Percentiles rank a stretch among this genome's conserved stretches.
These are phyloP conservation scores for Copromyces sp. DNA, from an alignment of 495 filamentous ascomycete species.

Conservation along the genomic window DNA sequence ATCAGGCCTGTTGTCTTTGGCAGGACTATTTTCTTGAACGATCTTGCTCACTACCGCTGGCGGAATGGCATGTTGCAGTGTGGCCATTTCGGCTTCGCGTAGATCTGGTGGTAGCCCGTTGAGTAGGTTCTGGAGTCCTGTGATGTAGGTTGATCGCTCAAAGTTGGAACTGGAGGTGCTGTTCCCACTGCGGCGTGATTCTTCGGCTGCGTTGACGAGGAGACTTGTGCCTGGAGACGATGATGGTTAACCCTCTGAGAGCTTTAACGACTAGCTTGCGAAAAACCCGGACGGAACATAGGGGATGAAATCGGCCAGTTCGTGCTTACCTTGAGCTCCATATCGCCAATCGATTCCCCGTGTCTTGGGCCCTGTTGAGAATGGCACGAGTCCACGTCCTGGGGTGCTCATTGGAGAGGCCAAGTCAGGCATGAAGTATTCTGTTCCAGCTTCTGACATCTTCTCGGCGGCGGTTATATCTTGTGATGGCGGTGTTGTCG, in stretches of 20 bases:
- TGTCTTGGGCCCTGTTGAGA: not conserved
- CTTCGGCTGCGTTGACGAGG: slow-evolving; percentile 5
- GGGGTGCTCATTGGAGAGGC: not conserved
- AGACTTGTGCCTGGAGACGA: slow-evolving; percentile 10
- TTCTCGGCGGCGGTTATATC: not conserved
- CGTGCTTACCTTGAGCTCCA: slow-evolving; percentile 21
- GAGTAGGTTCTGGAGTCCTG: slow-evolving; percentile 55
- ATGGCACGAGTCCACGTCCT: not conserved
- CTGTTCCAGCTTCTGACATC: not conserved
- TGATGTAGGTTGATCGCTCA: slow-evolving; percentile 56
- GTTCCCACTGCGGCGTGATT: not conserved
- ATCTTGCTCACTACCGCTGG: not conserved
- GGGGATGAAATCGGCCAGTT: not conserved
- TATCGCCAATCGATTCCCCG: slow-evolving; percentile 17
- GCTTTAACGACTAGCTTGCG: not conserved
- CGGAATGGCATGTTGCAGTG: slow-evolving; percentile 40
- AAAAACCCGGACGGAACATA: not conserved
- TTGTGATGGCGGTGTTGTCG: not conserved
- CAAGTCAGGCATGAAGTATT: not conserved
- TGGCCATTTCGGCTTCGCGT: slow-evolving; percentile 33
- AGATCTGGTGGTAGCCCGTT: slow-evolving; percentile 53
- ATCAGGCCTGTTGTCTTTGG: not conserved
- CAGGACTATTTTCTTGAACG: not conserved
- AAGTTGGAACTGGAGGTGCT: slow-evolving; percentile 24
- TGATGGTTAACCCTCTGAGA: not conserved